Conservation (phyloP, 2,329 filamentous ascomycete genomes). For the Scopulariopsis brevicaulis region DNA sequence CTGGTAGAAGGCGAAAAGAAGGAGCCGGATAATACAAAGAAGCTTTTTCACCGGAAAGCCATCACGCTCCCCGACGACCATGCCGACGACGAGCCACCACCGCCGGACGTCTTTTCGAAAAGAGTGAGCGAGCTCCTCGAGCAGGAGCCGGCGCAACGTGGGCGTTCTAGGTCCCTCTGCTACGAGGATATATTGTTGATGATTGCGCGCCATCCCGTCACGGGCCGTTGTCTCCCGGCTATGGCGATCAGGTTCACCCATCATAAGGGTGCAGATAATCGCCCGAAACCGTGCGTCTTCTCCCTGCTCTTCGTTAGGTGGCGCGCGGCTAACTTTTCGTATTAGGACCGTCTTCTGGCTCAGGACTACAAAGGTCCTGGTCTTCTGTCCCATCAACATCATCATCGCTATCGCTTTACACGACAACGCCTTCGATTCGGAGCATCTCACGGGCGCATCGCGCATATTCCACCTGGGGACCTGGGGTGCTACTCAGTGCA, state of each 20-base stretch:
- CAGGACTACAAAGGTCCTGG: conserved; percentile 12
- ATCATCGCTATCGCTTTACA: conserved; percentile 14
- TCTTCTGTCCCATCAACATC: conserved; percentile 14
- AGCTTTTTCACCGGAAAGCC: conserved; percentile 15
- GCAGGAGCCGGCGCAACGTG: conserved; percentile 10
- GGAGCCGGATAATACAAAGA: conserved; percentile 7
- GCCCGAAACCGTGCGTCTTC: conserved; percentile 15
- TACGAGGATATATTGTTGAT: conserved; percentile 19
- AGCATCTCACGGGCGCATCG: conserved; percentile 10
- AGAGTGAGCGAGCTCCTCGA: conserved; percentile 12
- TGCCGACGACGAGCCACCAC: conserved; percentile 3
- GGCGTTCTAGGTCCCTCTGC: conserved; percentile 16
- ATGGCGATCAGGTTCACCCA: conserved; percentile 19
- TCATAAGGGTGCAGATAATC: conserved; percentile 16
- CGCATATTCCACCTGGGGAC: conserved; percentile 10
- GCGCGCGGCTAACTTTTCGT: neutral
- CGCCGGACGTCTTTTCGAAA: conserved; percentile 11
- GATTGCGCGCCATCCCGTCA: conserved; percentile 13
- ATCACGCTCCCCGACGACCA: conserved; percentile 7
- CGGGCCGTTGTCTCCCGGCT: conserved; percentile 9
- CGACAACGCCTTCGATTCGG: conserved; percentile 12
- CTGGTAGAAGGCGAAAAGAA: conserved; percentile 16
- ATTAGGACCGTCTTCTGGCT: conserved; percentile 17
- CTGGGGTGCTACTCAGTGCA: conserved; percentile 8
- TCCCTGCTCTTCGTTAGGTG: neutral